Conservation (phyloP, 2,329 filamentous ascomycete species). For the Ilyonectria robusta region DNA sequence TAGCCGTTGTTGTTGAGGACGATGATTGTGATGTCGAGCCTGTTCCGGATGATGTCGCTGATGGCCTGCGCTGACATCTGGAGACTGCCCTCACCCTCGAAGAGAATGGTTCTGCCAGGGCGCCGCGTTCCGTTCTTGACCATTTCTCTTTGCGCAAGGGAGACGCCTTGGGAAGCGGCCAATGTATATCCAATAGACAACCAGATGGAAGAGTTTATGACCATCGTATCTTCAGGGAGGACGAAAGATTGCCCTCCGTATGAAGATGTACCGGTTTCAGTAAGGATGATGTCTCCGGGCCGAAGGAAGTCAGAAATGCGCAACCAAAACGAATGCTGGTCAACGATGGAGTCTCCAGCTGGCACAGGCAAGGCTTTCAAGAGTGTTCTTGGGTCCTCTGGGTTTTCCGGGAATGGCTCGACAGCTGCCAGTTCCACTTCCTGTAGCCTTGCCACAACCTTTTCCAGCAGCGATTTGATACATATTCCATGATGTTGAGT, state of each 20-base stretch:
- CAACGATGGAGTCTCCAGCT: not conserved
- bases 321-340: slow-evolving; percentile 21
- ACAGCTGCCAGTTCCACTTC: not conserved
- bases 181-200: slow-evolving; percentile 19
- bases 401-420: not conserved
- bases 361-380: not conserved
- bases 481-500: not conserved
- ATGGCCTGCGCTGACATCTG: slow-evolving; percentile 26
- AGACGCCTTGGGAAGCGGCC: slow-evolving; percentile 11
- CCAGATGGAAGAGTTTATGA: slow-evolving; percentile 23
- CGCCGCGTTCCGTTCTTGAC: not conserved
- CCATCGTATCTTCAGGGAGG: slow-evolving; percentile 3
- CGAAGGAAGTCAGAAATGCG: slow-evolving; percentile 9
- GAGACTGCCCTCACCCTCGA: slow-evolving; percentile 26
- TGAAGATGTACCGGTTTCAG: slow-evolving; percentile 12
- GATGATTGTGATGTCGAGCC: slow-evolving; percentile 23
- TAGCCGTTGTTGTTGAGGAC: slow-evolving; percentile 24
- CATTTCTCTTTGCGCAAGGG: not conserved
- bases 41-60: slow-evolving; percentile 25
- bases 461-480: not conserved
- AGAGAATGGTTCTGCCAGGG: slow-evolving; percentile 11
- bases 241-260: slow-evolving; percentile 17
- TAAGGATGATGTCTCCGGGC: slow-evolving; percentile 13
- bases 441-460: not conserved
- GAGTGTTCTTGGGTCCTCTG: not conserved